These are phyloP conservation scores for Ananas comosus DNA, from an alignment of 176 grass and related monocot genomes.

Conservation along the genomic window DNA sequence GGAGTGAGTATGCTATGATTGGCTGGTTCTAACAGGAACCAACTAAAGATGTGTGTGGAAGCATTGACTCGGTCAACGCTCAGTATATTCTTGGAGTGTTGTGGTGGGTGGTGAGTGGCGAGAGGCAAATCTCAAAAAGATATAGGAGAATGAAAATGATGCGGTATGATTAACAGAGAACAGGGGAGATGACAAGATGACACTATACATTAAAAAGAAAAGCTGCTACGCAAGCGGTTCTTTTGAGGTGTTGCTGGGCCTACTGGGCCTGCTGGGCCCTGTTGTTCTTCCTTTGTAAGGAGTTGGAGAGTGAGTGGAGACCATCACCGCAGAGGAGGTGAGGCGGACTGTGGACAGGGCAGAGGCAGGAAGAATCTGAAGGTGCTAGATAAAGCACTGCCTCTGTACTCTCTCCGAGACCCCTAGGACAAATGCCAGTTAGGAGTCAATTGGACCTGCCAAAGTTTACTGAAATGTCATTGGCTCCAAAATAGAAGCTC, in stretches of 20 bases:
- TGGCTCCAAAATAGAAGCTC: not conserved
- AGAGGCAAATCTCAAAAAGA: constrained; percentile 27
- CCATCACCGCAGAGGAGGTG: not conserved
- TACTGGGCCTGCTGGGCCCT: not conserved
- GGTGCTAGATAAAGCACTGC: not conserved
- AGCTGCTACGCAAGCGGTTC: not conserved
- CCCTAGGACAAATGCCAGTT: not conserved
- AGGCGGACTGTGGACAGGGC: not conserved
- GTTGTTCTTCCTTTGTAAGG: not conserved
- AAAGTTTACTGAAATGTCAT: not conserved
- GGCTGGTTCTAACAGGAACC: not conserved
- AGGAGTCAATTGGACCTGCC: not conserved
- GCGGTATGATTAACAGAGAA: not conserved
- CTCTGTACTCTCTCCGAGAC: not conserved
- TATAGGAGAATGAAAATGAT: not conserved
- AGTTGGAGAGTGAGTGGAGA: not conserved
- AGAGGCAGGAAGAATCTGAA: not conserved
- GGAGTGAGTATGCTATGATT: not conserved
- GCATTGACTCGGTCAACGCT: not conserved
- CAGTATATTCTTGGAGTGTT: constrained; percentile 53
- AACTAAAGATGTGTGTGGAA: not conserved
- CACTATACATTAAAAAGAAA: not conserved
- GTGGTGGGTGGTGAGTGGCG: constrained; percentile 22
- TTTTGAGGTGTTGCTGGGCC: constrained; percentile 1
- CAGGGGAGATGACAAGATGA: not conserved